Conservation (phyloP, 768 basidiomycete species). For the Porphyrellus cyaneotinctus region DNA sequence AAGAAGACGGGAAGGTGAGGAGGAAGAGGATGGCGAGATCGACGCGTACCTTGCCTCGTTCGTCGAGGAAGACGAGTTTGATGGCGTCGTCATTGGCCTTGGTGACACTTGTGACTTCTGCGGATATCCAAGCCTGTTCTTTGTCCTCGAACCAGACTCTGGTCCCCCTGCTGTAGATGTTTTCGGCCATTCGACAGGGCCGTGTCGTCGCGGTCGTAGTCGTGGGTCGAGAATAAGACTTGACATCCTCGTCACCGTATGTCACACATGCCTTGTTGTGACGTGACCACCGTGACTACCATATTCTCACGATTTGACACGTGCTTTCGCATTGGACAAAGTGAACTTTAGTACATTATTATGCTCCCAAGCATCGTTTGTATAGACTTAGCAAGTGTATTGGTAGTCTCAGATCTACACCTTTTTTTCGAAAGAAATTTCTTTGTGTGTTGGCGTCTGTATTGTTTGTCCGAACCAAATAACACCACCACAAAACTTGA, state of each 20-base stretch:
- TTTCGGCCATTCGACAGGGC: constrained; percentile 80
- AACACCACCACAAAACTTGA: constrained; percentile 9
- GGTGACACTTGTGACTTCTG: constrained; percentile 66
- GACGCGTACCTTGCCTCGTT: constrained; percentile 77
- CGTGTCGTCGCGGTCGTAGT: constrained; percentile 18
- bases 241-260: not conserved
- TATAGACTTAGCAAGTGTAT: no score
- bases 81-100: constrained; percentile 69
- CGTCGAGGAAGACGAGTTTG: constrained; percentile 83
- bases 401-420: no score
- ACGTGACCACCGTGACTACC: constrained; percentile 23
- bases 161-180: constrained; percentile 87
- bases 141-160: constrained; percentile 93
- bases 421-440: no score
- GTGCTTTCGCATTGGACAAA: no score
- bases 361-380: no score
- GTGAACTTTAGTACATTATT: no score
- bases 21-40: constrained; percentile 8
- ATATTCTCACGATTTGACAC: constrained; percentile 20
- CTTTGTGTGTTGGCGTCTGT: not conserved
- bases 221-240: constrained; percentile 14
- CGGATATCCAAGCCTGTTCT: constrained; percentile 92
- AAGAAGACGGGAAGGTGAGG: not conserved
- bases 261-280: constrained; percentile 8
- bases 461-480: constrained; percentile 26